Conservation (phyloP, 176 grass and related monocot genomes). For the Oryza punctata region DNA sequence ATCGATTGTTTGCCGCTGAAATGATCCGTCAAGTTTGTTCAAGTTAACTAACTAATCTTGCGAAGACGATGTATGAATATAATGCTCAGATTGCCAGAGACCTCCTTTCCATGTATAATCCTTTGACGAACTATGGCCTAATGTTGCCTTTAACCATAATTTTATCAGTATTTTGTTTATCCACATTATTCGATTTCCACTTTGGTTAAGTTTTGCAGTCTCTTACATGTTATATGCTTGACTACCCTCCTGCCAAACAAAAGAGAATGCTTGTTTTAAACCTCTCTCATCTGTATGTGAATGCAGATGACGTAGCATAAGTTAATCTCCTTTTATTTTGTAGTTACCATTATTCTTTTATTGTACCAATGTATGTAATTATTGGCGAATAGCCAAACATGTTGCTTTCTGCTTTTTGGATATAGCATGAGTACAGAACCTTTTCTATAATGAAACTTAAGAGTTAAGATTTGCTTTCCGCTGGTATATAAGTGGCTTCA, state of each 20-base stretch:
- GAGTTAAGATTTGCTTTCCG: background rate
- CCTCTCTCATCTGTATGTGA: background rate
- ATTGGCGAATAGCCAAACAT: background rate
- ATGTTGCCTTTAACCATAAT: background rate
- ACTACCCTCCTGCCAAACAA: background rate
- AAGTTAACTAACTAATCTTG: background rate
- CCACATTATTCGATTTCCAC: slow-evolving; percentile 3
- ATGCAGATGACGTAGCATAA: background rate
- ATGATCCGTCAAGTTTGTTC: background rate
- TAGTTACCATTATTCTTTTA: slow-evolving; percentile 1
- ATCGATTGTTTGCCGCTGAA: background rate
- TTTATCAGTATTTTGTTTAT: background rate
- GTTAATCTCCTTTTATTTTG: background rate
- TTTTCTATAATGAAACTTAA: background rate
- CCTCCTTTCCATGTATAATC: background rate
- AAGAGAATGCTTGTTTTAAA: background rate
- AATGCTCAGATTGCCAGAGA: background rate
- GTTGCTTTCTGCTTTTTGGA: slow-evolving; percentile 6
- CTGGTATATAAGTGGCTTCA: background rate
- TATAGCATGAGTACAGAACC: background rate
- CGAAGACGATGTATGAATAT: background rate
- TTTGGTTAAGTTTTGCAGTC: background rate
- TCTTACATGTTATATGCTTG: background rate
- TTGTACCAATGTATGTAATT: background rate
- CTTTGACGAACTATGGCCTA: background rate